phyloP scores from a whole-genome alignment of 768 basidiomycete genomes.

The Imleria badia region DNA sequence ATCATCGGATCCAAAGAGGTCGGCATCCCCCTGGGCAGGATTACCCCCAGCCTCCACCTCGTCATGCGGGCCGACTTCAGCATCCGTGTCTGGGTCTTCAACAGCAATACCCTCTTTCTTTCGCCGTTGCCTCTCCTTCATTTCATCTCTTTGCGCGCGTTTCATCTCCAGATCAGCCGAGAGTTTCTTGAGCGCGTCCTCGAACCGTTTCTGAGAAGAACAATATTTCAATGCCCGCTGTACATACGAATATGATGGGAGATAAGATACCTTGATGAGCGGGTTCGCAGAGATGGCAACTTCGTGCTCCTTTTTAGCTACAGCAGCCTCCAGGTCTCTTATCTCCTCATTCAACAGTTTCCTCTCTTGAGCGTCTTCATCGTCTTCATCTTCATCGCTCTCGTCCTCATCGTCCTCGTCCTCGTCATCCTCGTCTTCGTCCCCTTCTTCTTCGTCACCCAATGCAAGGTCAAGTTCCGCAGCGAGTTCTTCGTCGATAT shows the following conservation, averaged over 20 bases:
- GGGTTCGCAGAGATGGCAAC: constrained; percentile 83
- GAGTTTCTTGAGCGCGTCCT: constrained; percentile 88
- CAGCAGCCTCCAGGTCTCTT: constrained; percentile 82
- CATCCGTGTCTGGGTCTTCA: constrained; percentile 42
- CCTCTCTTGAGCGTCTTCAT: constrained; percentile 74
- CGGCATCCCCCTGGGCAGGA: constrained; percentile 24
- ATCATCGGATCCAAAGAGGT: constrained; percentile 52
- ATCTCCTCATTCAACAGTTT: constrained; percentile 88
- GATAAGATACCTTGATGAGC: constrained; percentile 65
- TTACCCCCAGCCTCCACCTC: constrained; percentile 32
- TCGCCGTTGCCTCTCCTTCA: constrained; percentile 72
- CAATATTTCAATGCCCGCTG: background rate
- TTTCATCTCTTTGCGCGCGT: constrained; percentile 70
- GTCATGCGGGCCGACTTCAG: constrained; percentile 38
- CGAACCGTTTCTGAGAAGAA: constrained; percentile 75
- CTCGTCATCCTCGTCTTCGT: constrained; percentile 69
- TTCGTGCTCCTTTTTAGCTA: constrained; percentile 81
- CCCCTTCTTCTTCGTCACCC: constrained; percentile 63
- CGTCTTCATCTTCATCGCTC: constrained; percentile 74
- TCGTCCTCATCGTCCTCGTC: constrained; percentile 48
- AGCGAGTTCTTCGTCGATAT: constrained; percentile 86
- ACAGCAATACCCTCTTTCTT: constrained; percentile 62
- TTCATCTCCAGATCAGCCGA: constrained; percentile 86
- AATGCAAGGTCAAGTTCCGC: constrained; percentile 86
- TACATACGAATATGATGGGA: background rate